Percentiles rank a stretch among this genome's conserved stretches.
phyloP scores from a whole-genome alignment of 306 rosid genomes.

The Vachellia collinsii region DNA sequence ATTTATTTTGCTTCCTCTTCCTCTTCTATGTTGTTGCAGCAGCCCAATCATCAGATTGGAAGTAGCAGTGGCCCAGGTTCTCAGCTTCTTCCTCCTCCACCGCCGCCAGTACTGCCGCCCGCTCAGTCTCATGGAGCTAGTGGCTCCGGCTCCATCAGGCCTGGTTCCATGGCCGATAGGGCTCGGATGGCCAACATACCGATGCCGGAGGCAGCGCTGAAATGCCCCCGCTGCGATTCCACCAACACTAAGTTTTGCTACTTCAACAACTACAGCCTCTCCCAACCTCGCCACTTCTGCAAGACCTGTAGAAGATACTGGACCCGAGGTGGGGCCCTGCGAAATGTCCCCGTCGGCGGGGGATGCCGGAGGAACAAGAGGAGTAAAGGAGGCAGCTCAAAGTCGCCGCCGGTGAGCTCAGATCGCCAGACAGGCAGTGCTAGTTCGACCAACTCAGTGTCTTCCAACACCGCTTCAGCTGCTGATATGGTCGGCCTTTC shows the following conservation, averaged over 20 bases:
- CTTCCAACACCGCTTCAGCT: constrained; percentile 34
- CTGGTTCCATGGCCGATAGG: constrained; percentile 78
- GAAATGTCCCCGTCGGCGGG: constrained; percentile 89
- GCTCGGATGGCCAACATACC: constrained; percentile 89
- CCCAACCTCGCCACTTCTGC: constrained; percentile 98
- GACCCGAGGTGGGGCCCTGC: constrained; percentile 79
- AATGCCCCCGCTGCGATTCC: constrained; percentile 92
- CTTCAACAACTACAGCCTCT: constrained; percentile 89
- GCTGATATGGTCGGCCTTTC: constrained; percentile 46
- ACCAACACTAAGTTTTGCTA: constrained; percentile 94
- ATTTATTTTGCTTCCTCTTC: neutral
- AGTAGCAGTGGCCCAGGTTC: constrained; percentile 32
- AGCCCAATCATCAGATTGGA: constrained; percentile 47
- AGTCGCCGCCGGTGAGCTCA: constrained; percentile 69
- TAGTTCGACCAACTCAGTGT: constrained; percentile 48
- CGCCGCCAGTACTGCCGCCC: constrained; percentile 36
- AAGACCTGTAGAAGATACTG: constrained; percentile 91
- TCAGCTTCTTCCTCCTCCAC: constrained; percentile 54
- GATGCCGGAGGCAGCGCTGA: constrained; percentile 62
- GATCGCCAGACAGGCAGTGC: constrained; percentile 60
- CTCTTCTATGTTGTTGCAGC: constrained; percentile 44
- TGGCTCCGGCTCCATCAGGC: constrained; percentile 59
- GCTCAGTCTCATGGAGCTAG: constrained; percentile 47
- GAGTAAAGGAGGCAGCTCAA: constrained; percentile 60
- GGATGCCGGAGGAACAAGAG: constrained; percentile 88